These are phyloP conservation scores for Tolypocladium inflatum DNA, from an alignment of 2,329 filamentous ascomycete genomes.

Conservation along the genomic window DNA sequence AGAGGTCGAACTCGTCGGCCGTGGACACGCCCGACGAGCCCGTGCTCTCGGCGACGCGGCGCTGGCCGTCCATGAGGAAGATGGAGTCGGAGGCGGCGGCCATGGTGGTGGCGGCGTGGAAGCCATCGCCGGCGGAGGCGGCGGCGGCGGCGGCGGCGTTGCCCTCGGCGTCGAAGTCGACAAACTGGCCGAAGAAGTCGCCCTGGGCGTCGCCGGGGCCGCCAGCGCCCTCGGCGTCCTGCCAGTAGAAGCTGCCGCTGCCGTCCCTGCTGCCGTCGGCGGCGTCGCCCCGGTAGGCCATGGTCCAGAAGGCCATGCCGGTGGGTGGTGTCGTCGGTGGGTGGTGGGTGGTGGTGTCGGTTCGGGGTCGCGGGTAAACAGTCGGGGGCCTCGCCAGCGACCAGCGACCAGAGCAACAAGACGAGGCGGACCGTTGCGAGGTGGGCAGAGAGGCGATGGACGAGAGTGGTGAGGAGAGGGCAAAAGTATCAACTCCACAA, in stretches of 20 bases:
- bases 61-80: slow-evolving; percentile 12
- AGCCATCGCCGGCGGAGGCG: slow-evolving; percentile 9
- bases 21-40: slow-evolving; percentile 25
- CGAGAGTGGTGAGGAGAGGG: not conserved
- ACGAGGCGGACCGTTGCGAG: not conserved
- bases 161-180: slow-evolving; percentile 24
- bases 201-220: slow-evolving; percentile 16
- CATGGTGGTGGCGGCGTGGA: slow-evolving; percentile 12
- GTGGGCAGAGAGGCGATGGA: not conserved
- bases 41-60: slow-evolving; percentile 15
- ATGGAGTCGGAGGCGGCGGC: slow-evolving; percentile 16
- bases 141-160: slow-evolving; percentile 9
- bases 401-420: not conserved
- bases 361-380: not conserved
- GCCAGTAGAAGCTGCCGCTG: slow-evolving; percentile 21
- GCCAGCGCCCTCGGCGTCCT: slow-evolving; percentile 19
- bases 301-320: slow-evolving; percentile 26
- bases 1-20: slow-evolving; percentile 25
- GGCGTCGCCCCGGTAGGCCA: slow-evolving; percentile 23
- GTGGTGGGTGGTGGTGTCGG: not conserved
- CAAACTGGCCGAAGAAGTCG: slow-evolving; percentile 27
- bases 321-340: not conserved
- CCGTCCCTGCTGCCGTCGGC: slow-evolving; percentile 23
- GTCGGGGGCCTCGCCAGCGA: not conserved
- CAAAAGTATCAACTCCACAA: slow-evolving; percentile 2